Conservation (phyloP, 2,329 filamentous ascomycete species). For the Chaetomium sp. region DNA sequence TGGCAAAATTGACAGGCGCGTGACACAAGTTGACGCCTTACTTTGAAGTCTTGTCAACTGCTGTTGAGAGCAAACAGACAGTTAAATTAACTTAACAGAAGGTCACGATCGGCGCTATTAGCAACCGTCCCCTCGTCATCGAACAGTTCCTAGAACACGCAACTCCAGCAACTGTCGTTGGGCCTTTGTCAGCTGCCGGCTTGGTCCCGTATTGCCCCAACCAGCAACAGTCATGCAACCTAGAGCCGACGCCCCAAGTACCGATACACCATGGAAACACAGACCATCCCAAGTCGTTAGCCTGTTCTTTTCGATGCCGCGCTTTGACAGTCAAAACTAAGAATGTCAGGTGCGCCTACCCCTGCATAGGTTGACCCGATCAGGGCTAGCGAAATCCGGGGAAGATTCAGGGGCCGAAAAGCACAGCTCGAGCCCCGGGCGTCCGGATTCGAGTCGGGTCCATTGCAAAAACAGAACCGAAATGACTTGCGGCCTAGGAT, state of each 20-base stretch:
- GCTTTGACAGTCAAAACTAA: neutral
- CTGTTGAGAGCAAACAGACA: neutral
- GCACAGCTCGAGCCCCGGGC: neutral
- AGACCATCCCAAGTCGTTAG: neutral
- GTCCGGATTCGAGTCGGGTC: neutral
- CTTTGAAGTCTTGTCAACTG: too few relatives aligned
- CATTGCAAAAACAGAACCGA: neutral
- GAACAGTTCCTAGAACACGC: too few relatives aligned
- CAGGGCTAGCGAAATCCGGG: neutral
- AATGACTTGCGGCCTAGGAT: neutral
- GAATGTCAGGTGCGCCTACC: conserved; percentile 2
- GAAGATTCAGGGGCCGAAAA: neutral
- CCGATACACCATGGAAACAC: neutral
- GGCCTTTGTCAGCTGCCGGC: neutral
- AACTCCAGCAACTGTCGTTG: neutral
- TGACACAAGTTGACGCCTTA: neutral
- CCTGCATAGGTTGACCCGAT: neutral
- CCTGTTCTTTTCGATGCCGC: neutral
- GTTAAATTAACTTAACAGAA: too few relatives aligned
- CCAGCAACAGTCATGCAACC: neutral
- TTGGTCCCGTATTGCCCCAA: neutral
- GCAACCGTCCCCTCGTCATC: too few relatives aligned
- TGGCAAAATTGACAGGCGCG: neutral
- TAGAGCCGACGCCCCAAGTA: neutral
- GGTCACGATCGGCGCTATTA: too few relatives aligned